These are phyloP conservation scores for Suhomyces faveliae DNA, from an alignment of 805 yeast species.

Conservation along the genomic window DNA sequence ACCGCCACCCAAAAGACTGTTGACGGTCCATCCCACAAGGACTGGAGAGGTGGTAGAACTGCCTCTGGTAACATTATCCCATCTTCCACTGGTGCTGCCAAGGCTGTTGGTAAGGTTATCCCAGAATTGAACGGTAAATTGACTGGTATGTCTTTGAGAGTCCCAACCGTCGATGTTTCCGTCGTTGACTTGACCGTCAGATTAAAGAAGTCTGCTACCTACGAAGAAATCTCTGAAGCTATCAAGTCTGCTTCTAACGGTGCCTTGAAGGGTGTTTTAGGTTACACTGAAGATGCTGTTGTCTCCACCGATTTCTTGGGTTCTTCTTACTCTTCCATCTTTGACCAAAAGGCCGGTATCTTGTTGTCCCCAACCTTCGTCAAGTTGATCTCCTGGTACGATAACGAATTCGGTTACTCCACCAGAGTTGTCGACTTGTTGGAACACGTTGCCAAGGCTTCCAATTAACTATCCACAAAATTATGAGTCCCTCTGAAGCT, in stretches of 20 bases:
- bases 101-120: slow-evolving; percentile 38
- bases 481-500: slow-evolving; percentile 5
- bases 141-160: slow-evolving; percentile 38
- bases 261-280: slow-evolving; percentile 34
- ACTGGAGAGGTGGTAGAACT: slow-evolving; percentile 41
- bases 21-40: slow-evolving; percentile 39
- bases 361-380: slow-evolving; percentile 36
- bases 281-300: slow-evolving; percentile 36
- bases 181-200: slow-evolving; percentile 37
- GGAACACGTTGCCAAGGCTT: slow-evolving; percentile 28
- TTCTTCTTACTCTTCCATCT: slow-evolving; percentile 29
- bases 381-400: slow-evolving; percentile 38
- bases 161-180: slow-evolving; percentile 36
- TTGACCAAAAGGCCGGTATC: slow-evolving; percentile 36
- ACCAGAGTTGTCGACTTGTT: slow-evolving; percentile 38
- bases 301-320: slow-evolving; percentile 34
- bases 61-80: slow-evolving; percentile 38
- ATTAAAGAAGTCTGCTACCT: slow-evolving; percentile 30
- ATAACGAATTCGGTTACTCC: slow-evolving; percentile 37
- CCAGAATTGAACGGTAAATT: slow-evolving; percentile 38
- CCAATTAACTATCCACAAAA: slow-evolving; percentile 15
- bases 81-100: slow-evolving; percentile 39
- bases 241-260: slow-evolving; percentile 33
- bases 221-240: slow-evolving; percentile 33
- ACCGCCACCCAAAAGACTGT: slow-evolving; percentile 39